Percentiles rank a stretch among this genome's conserved stretches.
These are phyloP conservation scores for Exserohilum turcica DNA, from an alignment of 2,329 filamentous ascomycete genomes.

Conservation along the genomic window DNA sequence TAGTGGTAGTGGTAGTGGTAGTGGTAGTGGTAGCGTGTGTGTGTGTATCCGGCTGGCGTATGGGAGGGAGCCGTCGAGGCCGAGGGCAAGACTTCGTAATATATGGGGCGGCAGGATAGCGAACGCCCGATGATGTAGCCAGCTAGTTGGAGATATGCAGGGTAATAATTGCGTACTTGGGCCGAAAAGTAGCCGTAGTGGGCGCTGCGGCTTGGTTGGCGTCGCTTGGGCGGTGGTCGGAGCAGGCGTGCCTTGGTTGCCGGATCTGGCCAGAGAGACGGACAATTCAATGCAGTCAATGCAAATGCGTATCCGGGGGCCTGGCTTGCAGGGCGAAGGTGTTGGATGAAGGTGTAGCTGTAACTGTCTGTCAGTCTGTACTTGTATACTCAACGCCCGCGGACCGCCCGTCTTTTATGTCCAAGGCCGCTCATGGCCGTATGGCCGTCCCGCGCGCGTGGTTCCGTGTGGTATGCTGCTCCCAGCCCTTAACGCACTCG, in stretches of 20 bases:
- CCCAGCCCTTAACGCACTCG: not conserved
- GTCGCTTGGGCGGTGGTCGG: constrained; percentile 32
- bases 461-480: not conserved
- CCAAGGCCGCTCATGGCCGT: not conserved
- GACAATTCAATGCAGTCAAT: no score
- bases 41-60: constrained; percentile 5
- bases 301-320: not conserved
- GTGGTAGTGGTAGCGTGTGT: constrained; percentile 1
- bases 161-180: constrained; percentile 23
- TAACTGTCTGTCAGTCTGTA: no score
- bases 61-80: not conserved
- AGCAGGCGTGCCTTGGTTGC: constrained; percentile 13
- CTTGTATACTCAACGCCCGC: not conserved
- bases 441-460: not conserved
- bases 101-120: constrained; percentile 28
- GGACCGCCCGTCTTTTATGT: constrained; percentile 9
- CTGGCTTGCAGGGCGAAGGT: not conserved
- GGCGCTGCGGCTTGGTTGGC: constrained; percentile 22
- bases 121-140: constrained; percentile 41
- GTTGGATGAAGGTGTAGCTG: no score
- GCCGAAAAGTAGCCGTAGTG: constrained; percentile 27
- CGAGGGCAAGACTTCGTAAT: constrained; percentile 22
- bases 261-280: constrained; percentile 5
- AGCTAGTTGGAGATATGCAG: constrained; percentile 28
- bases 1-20: not conserved